phyloP scores from a whole-genome alignment of 1,139 yeast genomes.

The Trichomonascaceae sp. region DNA sequence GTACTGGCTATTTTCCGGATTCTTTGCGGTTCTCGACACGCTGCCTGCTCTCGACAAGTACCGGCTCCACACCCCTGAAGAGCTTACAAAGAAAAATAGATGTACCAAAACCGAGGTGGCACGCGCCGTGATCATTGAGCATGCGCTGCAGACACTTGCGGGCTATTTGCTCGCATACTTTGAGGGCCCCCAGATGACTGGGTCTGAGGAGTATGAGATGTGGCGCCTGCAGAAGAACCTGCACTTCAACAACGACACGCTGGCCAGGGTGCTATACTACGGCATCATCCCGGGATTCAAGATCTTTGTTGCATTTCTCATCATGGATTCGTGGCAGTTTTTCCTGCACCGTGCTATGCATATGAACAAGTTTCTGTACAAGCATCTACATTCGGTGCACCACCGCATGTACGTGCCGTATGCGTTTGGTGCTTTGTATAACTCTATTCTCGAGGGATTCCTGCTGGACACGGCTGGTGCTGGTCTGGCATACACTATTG shows the following conservation, averaged over 20 bases:
- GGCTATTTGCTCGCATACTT: slow-evolving; percentile 44
- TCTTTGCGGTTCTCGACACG: slow-evolving; percentile 66
- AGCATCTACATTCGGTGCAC: slow-evolving; percentile 82
- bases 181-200: slow-evolving; percentile 58
- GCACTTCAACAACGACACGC: slow-evolving; percentile 6
- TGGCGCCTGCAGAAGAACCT: slow-evolving; percentile 45
- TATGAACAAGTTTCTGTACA: slow-evolving; percentile 58
- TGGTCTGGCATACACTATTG: slow-evolving; percentile 58
- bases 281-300: slow-evolving; percentile 37
- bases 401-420: slow-evolving; percentile 91
- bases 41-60: slow-evolving; percentile 65
- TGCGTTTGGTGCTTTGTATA: slow-evolving; percentile 92
- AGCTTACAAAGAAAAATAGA: slow-evolving; percentile 60
- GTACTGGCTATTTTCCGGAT: slow-evolving; percentile 66
- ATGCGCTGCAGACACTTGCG: slow-evolving; percentile 59
- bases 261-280: slow-evolving; percentile 11
- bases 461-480: slow-evolving; percentile 85
- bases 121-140: slow-evolving; percentile 74
- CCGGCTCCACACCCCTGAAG: slow-evolving; percentile 86
- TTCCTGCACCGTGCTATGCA: slow-evolving; percentile 86
- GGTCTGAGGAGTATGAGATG: slow-evolving; percentile 54
- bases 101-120: slow-evolving; percentile 59
- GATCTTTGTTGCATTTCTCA: slow-evolving; percentile 47
- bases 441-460: slow-evolving; percentile 89
- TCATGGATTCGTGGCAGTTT: slow-evolving; percentile 90